Base-by-base conservation (phyloP, 352 stramenopile genomes). In the Phytopythium boreale region DNA sequence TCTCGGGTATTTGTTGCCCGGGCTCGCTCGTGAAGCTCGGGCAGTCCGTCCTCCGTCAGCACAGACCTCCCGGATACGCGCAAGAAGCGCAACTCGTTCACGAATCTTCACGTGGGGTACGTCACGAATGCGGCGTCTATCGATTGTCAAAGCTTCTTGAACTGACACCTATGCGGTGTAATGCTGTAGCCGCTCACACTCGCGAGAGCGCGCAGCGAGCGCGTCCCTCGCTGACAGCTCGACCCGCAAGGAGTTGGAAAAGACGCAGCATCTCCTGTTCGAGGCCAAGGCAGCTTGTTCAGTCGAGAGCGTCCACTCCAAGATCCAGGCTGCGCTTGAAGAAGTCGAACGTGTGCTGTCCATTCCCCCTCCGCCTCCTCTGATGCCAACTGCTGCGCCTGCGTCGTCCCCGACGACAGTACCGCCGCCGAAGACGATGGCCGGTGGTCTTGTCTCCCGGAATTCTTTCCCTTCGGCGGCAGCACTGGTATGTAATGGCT, bases 81-180 rank as follows among this genome's bases (percentile, higher is more conserved):
- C 4, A 83, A 77, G 60, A 75, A 76, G 53, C 74, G 75, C 43
- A 81, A 75, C 37, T 89, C 77, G 22, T 74, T 88, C 59, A 76
- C 78, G 59, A 83, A 64, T 14, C 64, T 90, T 6, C 74, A 81
- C 9, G 62, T 86, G 56, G 82, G 78, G 80, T 91, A 77, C 46
- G 71, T 64, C 17, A 19, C 60, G 10, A 8, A 51, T 22, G 24
- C 44, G 1, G 1, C n/a, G 4, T 43, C 11, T 55, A 14, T 31
- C 5, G 20, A 8, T 50, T 22, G 22, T 37, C 6, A 6, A 7
- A 27, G 22, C 19, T 41, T 0, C 20, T 34, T 34, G 22, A 19
- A 11, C 34, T 39, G 34, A 39, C 34, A 39, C 3, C 34, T 14
- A 27, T 3, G 6, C 50, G 34, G 19, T 26, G 29, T n/a, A n/a